Conservation (phyloP, 1,284 basidiomycete genomes). For the Fistulinella cinereoalba region DNA sequence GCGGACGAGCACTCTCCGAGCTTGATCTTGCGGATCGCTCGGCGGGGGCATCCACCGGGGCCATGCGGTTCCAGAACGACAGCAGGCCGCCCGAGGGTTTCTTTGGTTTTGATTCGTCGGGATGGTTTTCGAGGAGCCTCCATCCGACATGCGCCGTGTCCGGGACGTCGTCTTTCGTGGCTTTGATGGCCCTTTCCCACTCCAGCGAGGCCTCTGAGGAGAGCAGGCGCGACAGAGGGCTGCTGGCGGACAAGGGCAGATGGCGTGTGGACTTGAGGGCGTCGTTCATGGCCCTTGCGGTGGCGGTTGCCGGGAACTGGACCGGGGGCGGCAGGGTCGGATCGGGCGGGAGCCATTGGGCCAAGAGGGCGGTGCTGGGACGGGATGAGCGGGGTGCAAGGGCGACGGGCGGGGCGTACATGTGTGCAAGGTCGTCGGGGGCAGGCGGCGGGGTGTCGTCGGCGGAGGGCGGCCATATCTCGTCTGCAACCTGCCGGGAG, state of each 20-base stretch:
- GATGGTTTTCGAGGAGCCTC: conserved; percentile 53
- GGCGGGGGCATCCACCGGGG: conserved; percentile 11
- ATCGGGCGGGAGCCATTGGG: conserved; percentile 44
- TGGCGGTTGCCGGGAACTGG: conserved; percentile 53
- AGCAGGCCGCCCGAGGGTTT: conserved; percentile 55
- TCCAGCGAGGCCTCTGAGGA: conserved; percentile 66
- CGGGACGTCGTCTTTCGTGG: conserved; percentile 44
- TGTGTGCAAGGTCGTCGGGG: conserved; percentile 45
- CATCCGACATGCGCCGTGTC: conserved; percentile 62
- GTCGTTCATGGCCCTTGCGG: conserved; percentile 54
- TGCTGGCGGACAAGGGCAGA: conserved; percentile 46
- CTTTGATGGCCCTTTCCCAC: conserved; percentile 68
- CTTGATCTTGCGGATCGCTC: conserved; percentile 35
- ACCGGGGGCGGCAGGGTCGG: conserved; percentile 41
- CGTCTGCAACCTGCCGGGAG: conserved; percentile 48
- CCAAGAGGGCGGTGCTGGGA: conserved; percentile 32
- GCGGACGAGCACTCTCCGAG: conserved; percentile 26
- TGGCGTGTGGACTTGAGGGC: conserved; percentile 62
- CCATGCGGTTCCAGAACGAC: conserved; percentile 62
- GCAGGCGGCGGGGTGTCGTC: conserved; percentile 40
- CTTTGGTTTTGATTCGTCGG: conserved; percentile 42
- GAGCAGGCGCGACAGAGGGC: conserved; percentile 63
- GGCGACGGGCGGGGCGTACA: conserved; percentile 47
- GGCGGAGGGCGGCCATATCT: conserved; percentile 45
- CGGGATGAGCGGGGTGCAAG: conserved; percentile 1